Conservation (phyloP, 2,329 filamentous ascomycete species). For the Pseudohalonectria lignicola region DNA sequence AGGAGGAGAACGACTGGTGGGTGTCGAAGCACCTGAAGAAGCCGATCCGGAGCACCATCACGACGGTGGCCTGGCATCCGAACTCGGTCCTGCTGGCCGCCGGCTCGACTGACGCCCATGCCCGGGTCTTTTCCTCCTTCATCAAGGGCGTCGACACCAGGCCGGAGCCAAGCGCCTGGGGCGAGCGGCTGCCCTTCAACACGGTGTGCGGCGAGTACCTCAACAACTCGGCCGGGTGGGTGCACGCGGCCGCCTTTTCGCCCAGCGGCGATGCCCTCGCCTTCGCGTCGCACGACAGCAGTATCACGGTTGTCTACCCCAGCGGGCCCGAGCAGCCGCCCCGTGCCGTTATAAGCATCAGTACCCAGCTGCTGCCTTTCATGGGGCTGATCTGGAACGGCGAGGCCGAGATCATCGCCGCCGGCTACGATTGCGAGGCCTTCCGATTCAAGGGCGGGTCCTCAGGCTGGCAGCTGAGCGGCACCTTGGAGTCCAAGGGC, state of each 20-base stretch:
- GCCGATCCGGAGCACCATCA: conserved; percentile 94
- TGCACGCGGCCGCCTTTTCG: conserved; percentile 87
- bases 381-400: conserved; percentile 86
- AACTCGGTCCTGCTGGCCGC: conserved; percentile 93
- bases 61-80: conserved; percentile 90
- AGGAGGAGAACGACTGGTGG: conserved; percentile 99
- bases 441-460: conserved; percentile 77
- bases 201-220: conserved; percentile 94
- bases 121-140: conserved; percentile 87
- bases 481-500: conserved; percentile 68
- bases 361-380: conserved; percentile 84
- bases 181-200: conserved; percentile 92
- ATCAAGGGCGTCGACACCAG: conserved; percentile 88
- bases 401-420: conserved; percentile 88
- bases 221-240: conserved; percentile 95
- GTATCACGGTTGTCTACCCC: conserved; percentile 92
- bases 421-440: conserved; percentile 82
- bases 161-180: conserved; percentile 83
- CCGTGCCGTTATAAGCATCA: conserved; percentile 78
- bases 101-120: conserved; percentile 94
- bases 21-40: conserved; percentile 99
- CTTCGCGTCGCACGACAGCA: conserved; percentile 91
- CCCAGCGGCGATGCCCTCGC: conserved; percentile 88
- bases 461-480: conserved; percentile 72
- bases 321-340: conserved; percentile 84